These are phyloP conservation scores for Carallia pectinifolia DNA, from an alignment of 345 rosid species.

Conservation along the genomic window DNA sequence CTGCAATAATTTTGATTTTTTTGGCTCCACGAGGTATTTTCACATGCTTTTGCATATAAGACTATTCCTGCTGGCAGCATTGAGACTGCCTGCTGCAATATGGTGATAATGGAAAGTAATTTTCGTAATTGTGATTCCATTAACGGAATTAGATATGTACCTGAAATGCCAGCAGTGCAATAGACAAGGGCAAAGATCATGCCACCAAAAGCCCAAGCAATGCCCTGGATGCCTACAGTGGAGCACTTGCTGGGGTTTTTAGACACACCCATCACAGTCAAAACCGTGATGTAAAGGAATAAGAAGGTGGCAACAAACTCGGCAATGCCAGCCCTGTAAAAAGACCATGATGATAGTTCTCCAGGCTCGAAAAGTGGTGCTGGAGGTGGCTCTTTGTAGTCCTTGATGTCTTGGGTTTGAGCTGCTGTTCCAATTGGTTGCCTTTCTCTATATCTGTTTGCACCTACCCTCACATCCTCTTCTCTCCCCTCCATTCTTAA, in stretches of 20 bases:
- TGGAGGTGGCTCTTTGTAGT: conserved; percentile 21
- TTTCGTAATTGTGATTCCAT: too few relatives aligned
- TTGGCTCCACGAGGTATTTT: too few relatives aligned
- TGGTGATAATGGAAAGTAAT: neutral
- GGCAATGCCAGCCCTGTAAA: conserved; percentile 24
- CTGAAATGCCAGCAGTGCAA: conserved; percentile 26
- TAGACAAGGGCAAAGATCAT: conserved; percentile 26
- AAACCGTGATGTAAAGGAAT: conserved; percentile 21
- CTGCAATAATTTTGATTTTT: too few relatives aligned
- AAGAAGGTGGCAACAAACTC: conserved; percentile 23
- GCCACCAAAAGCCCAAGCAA: conserved; percentile 27
- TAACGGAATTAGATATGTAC: neutral
- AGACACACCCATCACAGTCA: conserved; percentile 21
- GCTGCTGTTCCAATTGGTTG: conserved; percentile 23
- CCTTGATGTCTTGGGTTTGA: conserved; percentile 9
- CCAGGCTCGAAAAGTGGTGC: conserved; percentile 20
- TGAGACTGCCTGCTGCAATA: neutral
- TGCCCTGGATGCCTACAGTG: conserved; percentile 18
- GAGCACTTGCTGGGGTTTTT: conserved; percentile 19
- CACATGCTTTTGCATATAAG: too few relatives aligned
- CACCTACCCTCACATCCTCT: conserved; percentile 20
- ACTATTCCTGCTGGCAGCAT: too few relatives aligned
- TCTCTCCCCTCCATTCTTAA: conserved; percentile 15
- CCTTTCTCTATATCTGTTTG: conserved; percentile 11
- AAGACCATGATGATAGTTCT: conserved; percentile 18